phyloP scores from a whole-genome alignment of 2,329 filamentous ascomycete species.

The Fusarium sp. region DNA sequence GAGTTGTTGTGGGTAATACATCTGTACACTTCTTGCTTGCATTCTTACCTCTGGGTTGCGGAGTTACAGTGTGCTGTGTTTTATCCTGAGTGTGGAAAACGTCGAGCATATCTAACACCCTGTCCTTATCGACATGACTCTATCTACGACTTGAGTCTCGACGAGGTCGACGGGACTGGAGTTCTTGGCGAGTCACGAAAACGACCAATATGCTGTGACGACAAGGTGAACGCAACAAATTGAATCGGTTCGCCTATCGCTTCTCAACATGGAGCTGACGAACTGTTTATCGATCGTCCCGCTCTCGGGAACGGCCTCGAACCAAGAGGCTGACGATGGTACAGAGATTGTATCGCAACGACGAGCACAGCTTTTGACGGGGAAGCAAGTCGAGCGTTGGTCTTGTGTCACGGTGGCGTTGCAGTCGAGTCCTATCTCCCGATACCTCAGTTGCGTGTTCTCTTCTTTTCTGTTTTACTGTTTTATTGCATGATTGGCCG shows the following conservation, averaged over 20 bases:
- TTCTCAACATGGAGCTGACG: conserved; percentile 15
- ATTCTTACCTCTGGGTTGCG: conserved; percentile 5
- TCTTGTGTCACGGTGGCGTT: conserved; percentile 34
- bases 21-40: conserved; percentile 15
- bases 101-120: not conserved
- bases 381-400: conserved; percentile 43
- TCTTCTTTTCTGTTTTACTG: not conserved
- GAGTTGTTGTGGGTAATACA: conserved; percentile 1
- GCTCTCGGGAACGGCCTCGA: conserved; percentile 20
- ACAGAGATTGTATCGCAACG: conserved; percentile 6
- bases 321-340: conserved; percentile 9
- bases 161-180: not conserved
- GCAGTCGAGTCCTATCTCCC: conserved; percentile 17
- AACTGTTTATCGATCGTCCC: conserved; percentile 25
- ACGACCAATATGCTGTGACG: conserved; percentile 9
- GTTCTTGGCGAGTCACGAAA: conserved; percentile 17
- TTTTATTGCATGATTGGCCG: conserved; percentile 23
- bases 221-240: conserved; percentile 1
- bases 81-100: conserved; percentile 5
- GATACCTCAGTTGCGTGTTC: conserved; percentile 8
- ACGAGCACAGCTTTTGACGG: conserved; percentile 37
- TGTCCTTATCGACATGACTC: not conserved
- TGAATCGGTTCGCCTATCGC: conserved; percentile 16
- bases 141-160: not conserved
- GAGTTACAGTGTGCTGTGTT: conserved; percentile 22